A percentile compares a stretch with the other conserved stretches of the same genome.
Evolutionary conservation across 306 rosid species (phyloP).

Genomic region (Medicago arabica): DNA sequence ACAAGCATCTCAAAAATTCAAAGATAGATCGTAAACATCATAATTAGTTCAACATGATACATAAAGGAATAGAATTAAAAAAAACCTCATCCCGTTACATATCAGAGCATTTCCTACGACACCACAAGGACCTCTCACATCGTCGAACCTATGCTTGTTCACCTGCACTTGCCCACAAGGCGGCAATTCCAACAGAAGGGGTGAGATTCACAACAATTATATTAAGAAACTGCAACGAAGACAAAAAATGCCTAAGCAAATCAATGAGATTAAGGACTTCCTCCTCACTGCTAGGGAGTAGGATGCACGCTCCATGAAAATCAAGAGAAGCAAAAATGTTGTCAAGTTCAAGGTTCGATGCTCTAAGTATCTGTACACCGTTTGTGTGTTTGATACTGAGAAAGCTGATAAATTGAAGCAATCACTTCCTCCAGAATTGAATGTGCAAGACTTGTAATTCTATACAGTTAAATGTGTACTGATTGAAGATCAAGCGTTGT

Average conservation of each 20-base stretch:
- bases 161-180: too few relatives aligned
- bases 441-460: constrained; percentile 68
- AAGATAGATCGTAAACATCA: too few relatives aligned
- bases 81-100: too few relatives aligned
- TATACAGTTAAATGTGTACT: background rate
- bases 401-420: constrained; percentile 89
- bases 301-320: constrained; percentile 77
- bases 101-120: too few relatives aligned
- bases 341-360: constrained; percentile 81
- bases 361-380: constrained; percentile 78
- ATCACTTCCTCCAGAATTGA: constrained; percentile 86
- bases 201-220: too few relatives aligned
- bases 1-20: too few relatives aligned
- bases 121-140: too few relatives aligned
- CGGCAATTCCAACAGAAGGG: too few relatives aligned
- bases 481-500: constrained; percentile 30
- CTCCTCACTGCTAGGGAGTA: constrained; percentile 83
- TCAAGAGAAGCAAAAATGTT: constrained; percentile 67
- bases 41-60: too few relatives aligned
- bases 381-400: constrained; percentile 69
- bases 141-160: too few relatives aligned
- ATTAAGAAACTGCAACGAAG: too few relatives aligned
- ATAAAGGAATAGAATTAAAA: too few relatives aligned
- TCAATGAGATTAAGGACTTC: constrained; percentile 81
- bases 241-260: constrained; percentile 94